These are phyloP conservation scores for Tricholoma sp. DNA, from an alignment of 768 basidiomycete genomes.

Conservation along the genomic window DNA sequence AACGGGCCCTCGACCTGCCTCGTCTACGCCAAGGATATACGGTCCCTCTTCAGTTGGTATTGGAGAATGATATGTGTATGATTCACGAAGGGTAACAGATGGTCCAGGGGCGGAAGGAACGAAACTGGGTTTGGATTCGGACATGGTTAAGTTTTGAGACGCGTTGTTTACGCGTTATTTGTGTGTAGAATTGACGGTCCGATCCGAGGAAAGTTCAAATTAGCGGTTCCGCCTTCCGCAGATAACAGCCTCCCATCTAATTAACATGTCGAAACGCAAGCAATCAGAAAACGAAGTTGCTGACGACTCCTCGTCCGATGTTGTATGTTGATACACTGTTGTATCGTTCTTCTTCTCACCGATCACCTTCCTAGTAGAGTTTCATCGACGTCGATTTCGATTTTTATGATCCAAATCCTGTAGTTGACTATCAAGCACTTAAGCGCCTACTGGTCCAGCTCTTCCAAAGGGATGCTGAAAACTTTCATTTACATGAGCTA, in stretches of 20 bases:
- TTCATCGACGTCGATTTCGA: conserved; percentile 89
- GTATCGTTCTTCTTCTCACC: conserved; percentile 4
- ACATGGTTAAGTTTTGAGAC: conserved; percentile 9
- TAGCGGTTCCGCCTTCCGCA: neutral
- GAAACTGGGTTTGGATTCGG: conserved; percentile 8
- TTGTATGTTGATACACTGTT: conserved; percentile 15
- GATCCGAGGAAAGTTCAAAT: neutral
- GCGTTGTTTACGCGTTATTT: conserved; percentile 18
- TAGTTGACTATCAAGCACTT: conserved; percentile 81
- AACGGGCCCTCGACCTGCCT: conserved; percentile 94
- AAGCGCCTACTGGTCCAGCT: conserved; percentile 69
- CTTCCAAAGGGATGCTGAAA: conserved; percentile 68
- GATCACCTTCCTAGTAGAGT: conserved; percentile 36
- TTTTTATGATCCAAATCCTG: conserved; percentile 84
- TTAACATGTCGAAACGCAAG: conserved; percentile 51
- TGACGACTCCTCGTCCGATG: conserved; percentile 34
- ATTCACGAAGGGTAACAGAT: conserved; percentile 52
- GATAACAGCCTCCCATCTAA: too few relatives aligned
- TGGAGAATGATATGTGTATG: conserved; percentile 76
- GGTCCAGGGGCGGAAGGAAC: conserved; percentile 58
- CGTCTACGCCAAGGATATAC: conserved; percentile 98
- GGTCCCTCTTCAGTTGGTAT: conserved; percentile 65
- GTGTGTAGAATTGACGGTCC: neutral
- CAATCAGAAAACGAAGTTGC: conserved; percentile 34
- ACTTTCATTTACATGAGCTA: conserved; percentile 66